Percentiles rank a stretch among this genome's conserved stretches.
phyloP scores from a whole-genome alignment of 371 early-diverging fungal genomes.

The Mortierella sp. region DNA sequence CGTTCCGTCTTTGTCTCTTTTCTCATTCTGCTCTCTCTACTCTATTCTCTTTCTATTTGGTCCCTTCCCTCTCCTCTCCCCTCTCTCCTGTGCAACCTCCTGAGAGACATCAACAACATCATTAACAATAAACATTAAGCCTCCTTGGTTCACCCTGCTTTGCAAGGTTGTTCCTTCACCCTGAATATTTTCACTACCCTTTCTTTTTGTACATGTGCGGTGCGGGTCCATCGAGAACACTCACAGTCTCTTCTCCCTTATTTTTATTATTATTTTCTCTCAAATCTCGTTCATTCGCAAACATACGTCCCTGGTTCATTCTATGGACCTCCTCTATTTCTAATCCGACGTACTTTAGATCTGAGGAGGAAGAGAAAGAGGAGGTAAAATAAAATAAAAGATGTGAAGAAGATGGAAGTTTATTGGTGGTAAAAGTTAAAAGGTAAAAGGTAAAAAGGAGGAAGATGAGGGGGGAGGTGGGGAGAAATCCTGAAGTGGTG shows the following conservation, averaged over 20 bases:
- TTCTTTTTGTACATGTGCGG: not conserved
- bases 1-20: not conserved
- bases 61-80: not conserved
- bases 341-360: slow-evolving; percentile 10
- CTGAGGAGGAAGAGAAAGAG: not conserved
- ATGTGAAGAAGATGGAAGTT: not conserved
- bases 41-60: not conserved
- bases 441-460: not conserved
- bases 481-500: not conserved
- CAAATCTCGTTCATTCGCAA: not conserved
- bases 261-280: not conserved
- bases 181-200: not conserved
- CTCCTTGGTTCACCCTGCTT: slow-evolving; percentile 12
- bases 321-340: not conserved
- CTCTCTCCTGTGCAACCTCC: not conserved
- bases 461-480: not conserved
- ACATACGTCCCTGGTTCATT: not conserved
- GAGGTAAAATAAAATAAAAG: not conserved
- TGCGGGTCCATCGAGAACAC: no score
- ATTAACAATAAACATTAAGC: not conserved
- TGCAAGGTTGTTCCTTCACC: not conserved
- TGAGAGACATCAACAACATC: not conserved
- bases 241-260: not conserved
- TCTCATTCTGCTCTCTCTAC: not conserved
- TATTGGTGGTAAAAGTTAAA: no score